phyloP scores from a whole-genome alignment of 495 filamentous ascomycete genomes.

The Mycothermus thermophilus region DNA sequence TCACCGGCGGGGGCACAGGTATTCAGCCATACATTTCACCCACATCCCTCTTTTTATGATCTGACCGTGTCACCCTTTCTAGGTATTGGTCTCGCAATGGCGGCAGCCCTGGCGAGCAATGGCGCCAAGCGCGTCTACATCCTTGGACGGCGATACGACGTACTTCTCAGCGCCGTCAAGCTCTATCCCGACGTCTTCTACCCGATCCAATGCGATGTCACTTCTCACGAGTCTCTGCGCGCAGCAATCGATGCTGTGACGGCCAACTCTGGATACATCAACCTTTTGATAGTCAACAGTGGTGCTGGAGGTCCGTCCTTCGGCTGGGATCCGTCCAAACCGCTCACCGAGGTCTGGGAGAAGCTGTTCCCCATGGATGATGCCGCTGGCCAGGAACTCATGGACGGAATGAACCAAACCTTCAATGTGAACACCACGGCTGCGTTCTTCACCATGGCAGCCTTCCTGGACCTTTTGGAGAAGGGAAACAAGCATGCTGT shows the following conservation, averaged over 20 bases:
- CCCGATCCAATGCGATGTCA: conserved; percentile 50
- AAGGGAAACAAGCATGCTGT: conserved; percentile 37
- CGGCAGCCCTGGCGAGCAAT: conserved; percentile 46
- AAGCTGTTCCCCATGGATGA: no score
- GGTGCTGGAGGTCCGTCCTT: conserved; percentile 32
- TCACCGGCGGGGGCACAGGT: conserved; percentile 50
- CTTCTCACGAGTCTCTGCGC: conserved; percentile 45
- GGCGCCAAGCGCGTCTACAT: conserved; percentile 59
- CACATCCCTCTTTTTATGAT: not conserved
- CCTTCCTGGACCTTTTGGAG: conserved; percentile 53
- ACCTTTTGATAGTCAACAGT: conserved; percentile 53
- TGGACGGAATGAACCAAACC: conserved; percentile 38
- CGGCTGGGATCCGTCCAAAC: conserved; percentile 20
- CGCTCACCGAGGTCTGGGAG: conserved; percentile 26
- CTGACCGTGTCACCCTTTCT: not conserved
- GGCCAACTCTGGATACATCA: conserved; percentile 34
- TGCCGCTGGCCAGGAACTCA: conserved; percentile 23
- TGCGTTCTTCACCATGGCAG: conserved; percentile 46
- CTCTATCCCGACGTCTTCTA: conserved; percentile 29
- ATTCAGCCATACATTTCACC: not conserved
- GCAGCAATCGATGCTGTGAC: conserved; percentile 38
- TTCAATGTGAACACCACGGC: conserved; percentile 47
- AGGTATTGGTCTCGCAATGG: conserved; percentile 56
- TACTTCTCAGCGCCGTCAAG: conserved; percentile 31
- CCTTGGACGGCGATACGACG: conserved; percentile 43